Evolutionary conservation across 768 basidiomycete species (phyloP).

Genomic region (Podaxis sp.): DNA sequence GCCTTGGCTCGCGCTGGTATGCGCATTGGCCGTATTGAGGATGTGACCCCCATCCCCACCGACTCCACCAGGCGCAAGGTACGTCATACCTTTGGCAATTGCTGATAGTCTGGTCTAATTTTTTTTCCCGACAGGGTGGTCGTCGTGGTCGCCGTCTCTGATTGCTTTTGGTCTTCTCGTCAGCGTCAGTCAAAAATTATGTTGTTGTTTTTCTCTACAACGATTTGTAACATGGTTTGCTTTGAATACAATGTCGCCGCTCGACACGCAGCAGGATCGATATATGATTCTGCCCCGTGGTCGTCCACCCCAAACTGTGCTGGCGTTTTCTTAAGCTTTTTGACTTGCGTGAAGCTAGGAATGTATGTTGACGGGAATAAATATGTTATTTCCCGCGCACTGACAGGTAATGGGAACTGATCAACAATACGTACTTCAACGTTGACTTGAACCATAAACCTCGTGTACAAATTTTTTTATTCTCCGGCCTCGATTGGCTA

Average conservation of each 20-base stretch:
- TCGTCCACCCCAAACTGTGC: constrained; percentile 45
- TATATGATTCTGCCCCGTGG: constrained; percentile 72
- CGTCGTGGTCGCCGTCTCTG: constrained; percentile 96
- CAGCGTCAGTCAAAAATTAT: constrained; percentile 21
- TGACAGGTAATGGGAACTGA: neutral
- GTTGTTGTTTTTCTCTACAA: constrained; percentile 20
- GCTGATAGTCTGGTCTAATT: neutral
- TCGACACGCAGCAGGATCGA: constrained; percentile 78
- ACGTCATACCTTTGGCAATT: constrained; percentile 20
- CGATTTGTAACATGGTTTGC: constrained; percentile 28
- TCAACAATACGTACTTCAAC: neutral
- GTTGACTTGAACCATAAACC: neutral
- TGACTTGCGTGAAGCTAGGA: neutral
- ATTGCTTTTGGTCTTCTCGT: constrained; percentile 24
- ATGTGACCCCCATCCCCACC: constrained; percentile 96
- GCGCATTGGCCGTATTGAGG: constrained; percentile 97
- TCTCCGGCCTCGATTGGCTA: neutral
- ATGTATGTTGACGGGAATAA: neutral
- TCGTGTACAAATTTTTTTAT: neutral
- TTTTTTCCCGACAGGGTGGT: constrained; percentile 70
- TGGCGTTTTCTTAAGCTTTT: constrained; percentile 23
- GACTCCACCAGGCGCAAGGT: constrained; percentile 98
- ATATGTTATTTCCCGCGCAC: neutral
- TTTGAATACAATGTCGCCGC: constrained; percentile 70
- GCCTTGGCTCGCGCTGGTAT: constrained; percentile 98